Percentiles rank a stretch among this genome's conserved stretches.
These are phyloP conservation scores for Ulota crispa DNA, from an alignment of 225 moss, liverwort and hornwort species.

Conservation along the genomic window DNA sequence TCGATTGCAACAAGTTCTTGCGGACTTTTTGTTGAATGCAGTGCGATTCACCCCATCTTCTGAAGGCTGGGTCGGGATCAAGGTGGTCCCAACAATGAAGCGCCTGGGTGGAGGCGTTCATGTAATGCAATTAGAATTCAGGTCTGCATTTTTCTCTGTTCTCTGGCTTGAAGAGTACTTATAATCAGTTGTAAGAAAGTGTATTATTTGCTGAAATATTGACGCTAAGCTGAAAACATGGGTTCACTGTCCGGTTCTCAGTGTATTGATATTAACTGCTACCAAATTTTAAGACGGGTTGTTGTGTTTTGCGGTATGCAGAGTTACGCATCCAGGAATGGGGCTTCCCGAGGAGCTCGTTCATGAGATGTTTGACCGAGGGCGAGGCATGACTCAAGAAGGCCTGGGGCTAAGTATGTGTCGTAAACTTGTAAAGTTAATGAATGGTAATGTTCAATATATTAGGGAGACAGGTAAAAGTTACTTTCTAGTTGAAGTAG, in stretches of 20 bases:
- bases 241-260: neutral
- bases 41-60: slow-evolving; percentile 63
- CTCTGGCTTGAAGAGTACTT: neutral
- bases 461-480: slow-evolving; percentile 59
- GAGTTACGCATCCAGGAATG: slow-evolving; percentile 60
- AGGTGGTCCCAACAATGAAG: slow-evolving; percentile 63
- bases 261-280: neutral
- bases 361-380: slow-evolving; percentile 64
- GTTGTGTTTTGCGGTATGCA: slow-evolving; percentile 14
- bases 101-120: slow-evolving; percentile 53
- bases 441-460: slow-evolving; percentile 63
- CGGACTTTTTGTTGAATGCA: slow-evolving; percentile 60
- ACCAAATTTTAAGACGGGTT: slow-evolving; percentile 8
- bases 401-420: slow-evolving; percentile 64
- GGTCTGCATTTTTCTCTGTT: slow-evolving; percentile 28
- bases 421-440: slow-evolving; percentile 69
- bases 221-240: neutral
- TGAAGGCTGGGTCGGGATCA: slow-evolving; percentile 65
- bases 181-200: neutral
- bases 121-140: slow-evolving; percentile 56
- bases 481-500: slow-evolving; percentile 60
- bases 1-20: slow-evolving; percentile 60
- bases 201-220: neutral
- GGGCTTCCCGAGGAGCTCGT: slow-evolving; percentile 63
- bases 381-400: slow-evolving; percentile 66